phyloP scores from a whole-genome alignment of 106 monocot genomes.

The Platanthera guangdongensis region DNA sequence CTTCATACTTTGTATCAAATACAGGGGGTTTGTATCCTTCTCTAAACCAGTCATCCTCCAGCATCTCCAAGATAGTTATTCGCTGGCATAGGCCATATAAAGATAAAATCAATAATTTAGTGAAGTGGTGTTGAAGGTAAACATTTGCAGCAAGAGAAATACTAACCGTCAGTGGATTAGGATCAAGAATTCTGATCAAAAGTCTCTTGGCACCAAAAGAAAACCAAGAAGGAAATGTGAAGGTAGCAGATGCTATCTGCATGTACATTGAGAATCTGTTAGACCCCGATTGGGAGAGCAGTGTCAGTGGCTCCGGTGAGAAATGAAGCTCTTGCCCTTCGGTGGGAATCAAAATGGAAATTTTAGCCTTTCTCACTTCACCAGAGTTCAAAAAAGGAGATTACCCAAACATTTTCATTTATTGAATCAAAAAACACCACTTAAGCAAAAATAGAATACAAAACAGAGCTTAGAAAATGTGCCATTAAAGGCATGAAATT shows the following conservation, averaged over 20 bases:
- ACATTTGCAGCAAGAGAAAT: background rate
- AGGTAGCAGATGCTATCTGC: constrained; percentile 75
- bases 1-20: constrained; percentile 62
- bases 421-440: no score
- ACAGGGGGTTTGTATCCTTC: constrained; percentile 73
- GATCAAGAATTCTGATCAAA: constrained; percentile 66
- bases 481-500: background rate
- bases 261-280: background rate
- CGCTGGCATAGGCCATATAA: constrained; percentile 33
- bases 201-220: constrained; percentile 69
- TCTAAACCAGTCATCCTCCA: constrained; percentile 90
- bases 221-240: constrained; percentile 68
- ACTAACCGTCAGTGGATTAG: constrained; percentile 74
- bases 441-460: no score
- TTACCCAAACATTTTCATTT: no score
- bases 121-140: background rate
- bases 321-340: background rate
- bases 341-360: no score
- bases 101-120: constrained; percentile 2
- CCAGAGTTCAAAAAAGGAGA: no score
- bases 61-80: constrained; percentile 74
- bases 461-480: no score
- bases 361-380: no score
- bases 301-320: no score
- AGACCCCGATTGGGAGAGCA: no score